phyloP scores from a whole-genome alignment of 495 filamentous ascomycete species.

The Bryoglossum gracile region DNA sequence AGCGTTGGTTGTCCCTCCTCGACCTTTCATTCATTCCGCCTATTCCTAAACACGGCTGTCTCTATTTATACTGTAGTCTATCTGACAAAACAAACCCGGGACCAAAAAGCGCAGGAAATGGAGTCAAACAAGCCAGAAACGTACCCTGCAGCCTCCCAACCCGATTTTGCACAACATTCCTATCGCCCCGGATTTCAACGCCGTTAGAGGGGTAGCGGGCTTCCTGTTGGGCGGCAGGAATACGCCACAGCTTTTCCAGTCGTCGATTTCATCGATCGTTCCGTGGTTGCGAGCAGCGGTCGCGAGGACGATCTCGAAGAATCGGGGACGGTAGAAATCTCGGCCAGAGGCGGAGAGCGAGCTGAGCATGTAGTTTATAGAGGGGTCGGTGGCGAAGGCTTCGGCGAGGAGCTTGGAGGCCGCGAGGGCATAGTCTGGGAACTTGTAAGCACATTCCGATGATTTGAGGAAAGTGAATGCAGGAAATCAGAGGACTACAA shows the following conservation, averaged over 20 bases:
- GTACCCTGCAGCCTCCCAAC: neutral
- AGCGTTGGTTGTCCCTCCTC: too few species aligned
- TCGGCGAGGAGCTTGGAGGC: slow-evolving; percentile 6
- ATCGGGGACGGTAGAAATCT: slow-evolving; percentile 8
- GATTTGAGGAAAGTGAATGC: too few species aligned
- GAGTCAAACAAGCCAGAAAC: neutral
- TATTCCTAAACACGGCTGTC: neutral
- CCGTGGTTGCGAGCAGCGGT: neutral
- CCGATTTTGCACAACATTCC: slow-evolving; percentile 15
- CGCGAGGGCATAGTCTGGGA: too few species aligned
- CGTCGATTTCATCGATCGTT: neutral
- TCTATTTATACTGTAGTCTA: too few species aligned
- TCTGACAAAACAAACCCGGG: too few species aligned
- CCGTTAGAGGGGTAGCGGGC: slow-evolving; percentile 1
- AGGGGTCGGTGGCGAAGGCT: slow-evolving; percentile 1
- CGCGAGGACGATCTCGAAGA: slow-evolving; percentile 1
- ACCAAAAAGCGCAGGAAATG: too few species aligned
- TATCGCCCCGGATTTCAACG: neutral
- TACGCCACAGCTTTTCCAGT: slow-evolving; percentile 6
- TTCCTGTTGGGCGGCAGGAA: slow-evolving; percentile 5
- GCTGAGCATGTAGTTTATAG: slow-evolving; percentile 6
- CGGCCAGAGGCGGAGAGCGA: neutral
- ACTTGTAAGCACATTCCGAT: too few species aligned
- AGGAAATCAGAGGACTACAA: too few species aligned
- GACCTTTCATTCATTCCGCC: slow-evolving; percentile 2